Base-by-base conservation (phyloP, 1,284 basidiomycete species). In the Microstroma glucosiphilum region DNA sequence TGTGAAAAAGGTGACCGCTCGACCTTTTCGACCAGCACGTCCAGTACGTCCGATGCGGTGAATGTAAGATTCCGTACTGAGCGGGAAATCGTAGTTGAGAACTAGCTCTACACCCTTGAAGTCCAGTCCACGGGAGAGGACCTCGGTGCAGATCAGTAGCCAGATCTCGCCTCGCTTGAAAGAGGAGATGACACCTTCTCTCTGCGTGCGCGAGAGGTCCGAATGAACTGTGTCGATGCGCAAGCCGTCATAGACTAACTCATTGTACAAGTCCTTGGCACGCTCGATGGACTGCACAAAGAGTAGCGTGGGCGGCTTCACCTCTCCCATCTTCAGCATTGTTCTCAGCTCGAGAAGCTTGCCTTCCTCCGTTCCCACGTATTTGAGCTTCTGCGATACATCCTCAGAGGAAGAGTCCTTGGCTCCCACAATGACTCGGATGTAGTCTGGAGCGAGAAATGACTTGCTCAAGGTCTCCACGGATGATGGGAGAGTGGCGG, bases 41-140 rank as follows among this genome's bases (percentile, higher is more conserved):
- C 94, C 94, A 0, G 94, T 97, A 63, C 96, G 88, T 85, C 90
- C 94, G 63, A 98, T 96, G 26, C 94, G 85, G 81, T 98, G 94
- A 40, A 98, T 86, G 76, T 98, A 98, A 72, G 88, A 91, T 79
- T 96, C 92, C 1, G 94, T 88, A 17, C 60, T 70, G 61, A 77
- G 76, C 1, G 78, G 72, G 37, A 76, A 70, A 21, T 71, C 69
- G 75, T 92, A 96, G 80, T 96, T 98, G 79, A 98, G 89, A 12
- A 98, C 93, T 71, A 96, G 88, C 67, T 89, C 84, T 51, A 98
- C 88, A 13, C 92, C 92, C 79, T 90, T 90, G 82, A 98, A 97
- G 78, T 98, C 94, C 87, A 98, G 93, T 3, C 94, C 96, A 68
- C 96, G 85, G 12, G 91, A 92, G 88, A 77, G 69, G 23, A 76